phyloP scores from a whole-genome alignment of 2,329 filamentous ascomycete species.

The Alternaria sp. region DNA sequence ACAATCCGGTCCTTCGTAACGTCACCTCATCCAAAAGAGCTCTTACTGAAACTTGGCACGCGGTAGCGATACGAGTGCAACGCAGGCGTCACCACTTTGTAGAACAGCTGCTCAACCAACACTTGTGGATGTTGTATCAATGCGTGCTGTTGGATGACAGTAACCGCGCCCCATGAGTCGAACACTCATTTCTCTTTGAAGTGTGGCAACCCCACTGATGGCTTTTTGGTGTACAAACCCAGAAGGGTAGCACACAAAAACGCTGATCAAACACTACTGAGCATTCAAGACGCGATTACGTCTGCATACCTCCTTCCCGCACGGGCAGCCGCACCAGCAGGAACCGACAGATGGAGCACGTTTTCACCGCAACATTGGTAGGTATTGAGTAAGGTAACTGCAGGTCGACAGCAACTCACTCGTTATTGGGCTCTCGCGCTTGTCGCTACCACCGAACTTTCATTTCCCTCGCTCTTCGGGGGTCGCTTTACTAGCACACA shows the following conservation, averaged over 20 bases:
- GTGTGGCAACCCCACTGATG: background rate
- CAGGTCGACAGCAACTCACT: background rate
- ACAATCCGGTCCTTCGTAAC: constrained; percentile 1
- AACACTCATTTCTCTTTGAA: background rate
- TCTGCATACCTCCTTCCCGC: background rate
- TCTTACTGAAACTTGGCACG: background rate
- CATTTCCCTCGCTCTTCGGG: background rate
- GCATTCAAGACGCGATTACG: background rate
- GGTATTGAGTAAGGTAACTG: background rate
- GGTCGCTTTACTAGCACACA: background rate
- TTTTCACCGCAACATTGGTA: constrained; percentile 5
- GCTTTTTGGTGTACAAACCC: background rate
- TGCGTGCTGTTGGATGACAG: constrained; percentile 16
- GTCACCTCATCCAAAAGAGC: background rate
- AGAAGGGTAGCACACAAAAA: background rate
- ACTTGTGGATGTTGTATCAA: constrained; percentile 2
- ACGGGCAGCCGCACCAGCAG: background rate
- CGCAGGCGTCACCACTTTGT: constrained; percentile 6
- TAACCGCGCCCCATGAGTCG: constrained; percentile 2
- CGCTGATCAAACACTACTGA: background rate
- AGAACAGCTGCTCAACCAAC: background rate
- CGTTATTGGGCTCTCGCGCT: background rate
- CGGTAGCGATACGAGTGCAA: constrained; percentile 10
- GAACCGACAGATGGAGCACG: background rate
- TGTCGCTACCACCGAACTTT: background rate